Conservation (phyloP, 2,329 filamentous ascomycete genomes). For the Fusarium camptoceras region DNA sequence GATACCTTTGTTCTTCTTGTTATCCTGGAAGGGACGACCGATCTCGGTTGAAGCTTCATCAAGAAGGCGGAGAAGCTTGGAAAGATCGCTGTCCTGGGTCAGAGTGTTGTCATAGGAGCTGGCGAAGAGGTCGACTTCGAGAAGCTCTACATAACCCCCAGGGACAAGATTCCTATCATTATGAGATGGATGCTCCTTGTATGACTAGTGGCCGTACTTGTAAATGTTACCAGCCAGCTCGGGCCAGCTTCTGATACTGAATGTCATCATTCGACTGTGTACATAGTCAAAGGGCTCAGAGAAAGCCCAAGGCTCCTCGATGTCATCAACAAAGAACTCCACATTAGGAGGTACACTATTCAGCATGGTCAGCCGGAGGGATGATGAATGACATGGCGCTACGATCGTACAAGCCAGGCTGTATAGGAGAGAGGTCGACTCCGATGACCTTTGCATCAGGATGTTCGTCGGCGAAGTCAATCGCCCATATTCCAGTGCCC, state of each 20-base stretch:
- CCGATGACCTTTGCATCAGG: slow-evolving; percentile 25
- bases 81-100: slow-evolving; percentile 7
- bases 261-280: slow-evolving; percentile 39
- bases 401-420: slow-evolving; percentile 26
- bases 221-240: slow-evolving; percentile 16
- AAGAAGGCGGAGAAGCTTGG: slow-evolving; percentile 9
- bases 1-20: slow-evolving; percentile 29
- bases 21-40: slow-evolving; percentile 32
- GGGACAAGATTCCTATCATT: slow-evolving; percentile 21
- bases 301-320: slow-evolving; percentile 36
- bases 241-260: slow-evolving; percentile 34
- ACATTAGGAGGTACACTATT: slow-evolving; percentile 34
- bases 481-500: slow-evolving; percentile 25
- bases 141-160: slow-evolving; percentile 26
- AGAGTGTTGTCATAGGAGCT: slow-evolving; percentile 30
- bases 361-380: background rate
- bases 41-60: slow-evolving; percentile 26
- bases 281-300: slow-evolving; percentile 37
- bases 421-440: slow-evolving; percentile 35
- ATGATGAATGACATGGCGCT: no score
- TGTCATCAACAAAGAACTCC: slow-evolving; percentile 36
- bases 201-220: background rate
- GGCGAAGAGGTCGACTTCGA: slow-evolving; percentile 32
- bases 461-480: slow-evolving; percentile 27
- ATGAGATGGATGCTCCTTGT: fast-evolving